Percentiles rank a stretch among this genome's conserved stretches.
These are phyloP conservation scores for Spencermartinsiella europaea DNA, from an alignment of 805 yeast species.

Conservation along the genomic window DNA sequence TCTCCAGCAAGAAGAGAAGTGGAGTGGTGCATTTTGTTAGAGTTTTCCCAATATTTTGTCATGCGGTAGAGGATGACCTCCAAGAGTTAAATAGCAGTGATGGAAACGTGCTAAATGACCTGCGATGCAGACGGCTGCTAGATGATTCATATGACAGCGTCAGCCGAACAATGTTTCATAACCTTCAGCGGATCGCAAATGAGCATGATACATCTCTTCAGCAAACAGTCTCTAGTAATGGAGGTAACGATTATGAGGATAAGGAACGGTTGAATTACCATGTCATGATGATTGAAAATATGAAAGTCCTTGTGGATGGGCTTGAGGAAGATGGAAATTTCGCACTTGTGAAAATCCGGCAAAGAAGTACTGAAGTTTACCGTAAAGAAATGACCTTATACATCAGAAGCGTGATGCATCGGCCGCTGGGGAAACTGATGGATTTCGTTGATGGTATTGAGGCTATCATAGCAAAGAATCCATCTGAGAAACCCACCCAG, in stretches of 20 bases:
- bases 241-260: conserved; percentile 25
- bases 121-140: conserved; percentile 15
- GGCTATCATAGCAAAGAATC: conserved; percentile 39
- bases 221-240: conserved; percentile 10
- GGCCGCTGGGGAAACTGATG: conserved; percentile 61
- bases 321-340: conserved; percentile 14
- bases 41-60: conserved; percentile 44
- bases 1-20: conserved; percentile 34
- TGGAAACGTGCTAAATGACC: not conserved
- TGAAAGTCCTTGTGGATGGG: conserved; percentile 45
- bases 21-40: conserved; percentile 43
- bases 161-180: conserved; percentile 29
- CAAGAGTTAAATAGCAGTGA: conserved; percentile 2
- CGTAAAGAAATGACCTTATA: conserved; percentile 35
- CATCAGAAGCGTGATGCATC: conserved; percentile 42
- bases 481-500: conserved; percentile 42
- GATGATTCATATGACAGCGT: conserved; percentile 30
- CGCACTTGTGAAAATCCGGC: conserved; percentile 8
- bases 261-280: conserved; percentile 38
- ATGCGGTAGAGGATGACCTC: conserved; percentile 35
- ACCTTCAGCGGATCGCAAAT: conserved; percentile 27
- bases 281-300: conserved; percentile 48
- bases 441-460: conserved; percentile 64
- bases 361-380: conserved; percentile 16
- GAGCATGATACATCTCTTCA: conserved; percentile 16